These are phyloP conservation scores for Talaromyces verruculosus DNA, from an alignment of 2,329 filamentous ascomycete species.

Conservation along the genomic window DNA sequence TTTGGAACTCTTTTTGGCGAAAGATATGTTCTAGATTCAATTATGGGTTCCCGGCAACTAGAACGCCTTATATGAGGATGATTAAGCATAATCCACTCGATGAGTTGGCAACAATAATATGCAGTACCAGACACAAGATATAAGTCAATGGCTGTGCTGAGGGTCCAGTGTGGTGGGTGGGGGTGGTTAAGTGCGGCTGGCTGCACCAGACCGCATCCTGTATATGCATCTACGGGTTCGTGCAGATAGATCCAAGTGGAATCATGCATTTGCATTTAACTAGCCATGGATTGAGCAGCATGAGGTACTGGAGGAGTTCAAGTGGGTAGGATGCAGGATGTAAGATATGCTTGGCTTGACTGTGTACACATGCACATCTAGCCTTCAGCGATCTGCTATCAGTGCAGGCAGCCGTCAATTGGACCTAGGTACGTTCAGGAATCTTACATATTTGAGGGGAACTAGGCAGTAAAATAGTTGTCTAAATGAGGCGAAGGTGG, in stretches of 20 bases:
- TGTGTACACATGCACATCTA: background rate
- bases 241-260: background rate
- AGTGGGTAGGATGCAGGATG: background rate
- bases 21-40: background rate
- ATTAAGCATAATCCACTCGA: background rate
- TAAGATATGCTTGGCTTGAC: background rate
- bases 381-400: background rate
- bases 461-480: constrained; percentile 5
- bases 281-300: background rate
- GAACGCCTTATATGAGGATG: background rate
- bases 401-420: background rate
- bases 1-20: background rate
- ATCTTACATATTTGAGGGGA: background rate
- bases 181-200: background rate
- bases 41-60: background rate
- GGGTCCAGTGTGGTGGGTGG: constrained; percentile 2
- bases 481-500: background rate
- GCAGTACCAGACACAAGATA: background rate
- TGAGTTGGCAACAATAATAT: background rate
- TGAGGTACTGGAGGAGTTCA: background rate
- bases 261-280: background rate
- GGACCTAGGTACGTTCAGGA: background rate
- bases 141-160: constrained; percentile 3
- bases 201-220: background rate
- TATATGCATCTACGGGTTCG: background rate